Base-by-base conservation (phyloP, 257 asterid genomes). In the Scutellaria baicalensis region DNA sequence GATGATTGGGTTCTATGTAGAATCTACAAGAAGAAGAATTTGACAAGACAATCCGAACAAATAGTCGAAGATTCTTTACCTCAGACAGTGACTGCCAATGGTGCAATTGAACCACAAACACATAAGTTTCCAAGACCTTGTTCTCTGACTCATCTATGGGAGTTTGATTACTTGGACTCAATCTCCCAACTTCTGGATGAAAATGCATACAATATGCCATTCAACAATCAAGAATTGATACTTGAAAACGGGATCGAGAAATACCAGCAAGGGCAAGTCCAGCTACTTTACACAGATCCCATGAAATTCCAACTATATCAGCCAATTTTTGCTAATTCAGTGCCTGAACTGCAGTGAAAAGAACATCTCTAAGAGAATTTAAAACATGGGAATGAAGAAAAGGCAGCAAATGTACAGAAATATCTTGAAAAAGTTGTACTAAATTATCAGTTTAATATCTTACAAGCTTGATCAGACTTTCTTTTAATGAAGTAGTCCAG, bases 1-100 rank as follows among this genome's bases (percentile, higher is more conserved):
- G 98, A 92, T 72, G 98, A 89, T 82, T 92, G 98, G 98, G 98
- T 92, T 36, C 87, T 92, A 2, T 92, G 98, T 75, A 85, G 98
- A 78, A 92, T 92, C 58, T 92, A 92, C 80, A 89, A 92, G 86
- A 92, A 92, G 78, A 92, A 92, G 80, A 86, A 64, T 70, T 9
- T 21, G 64, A 87, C 76, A 12, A 88, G 66, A 74, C 13, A 39
- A 2, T 3, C 74, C 3, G 85, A 80, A 23, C 62, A 68, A 44
- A 51, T 77, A 70, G 18, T 45, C 21, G 91, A 84, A 68, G 93
- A 89, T 20, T 73, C 81, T 8, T 45, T 51, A 8, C 10, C 72
- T 11, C 80, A 75, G 67, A 60, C 39, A 44, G 35, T 20, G 68
- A 58, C 74, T 64, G 39, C 70, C 0, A 75, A 44, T 49, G 74